Evolutionary conservation across 2,329 filamentous ascomycete genomes (phyloP), one percentile per base, ranked within the genome.

Genomic region (Claviceps spartinae): DNA sequence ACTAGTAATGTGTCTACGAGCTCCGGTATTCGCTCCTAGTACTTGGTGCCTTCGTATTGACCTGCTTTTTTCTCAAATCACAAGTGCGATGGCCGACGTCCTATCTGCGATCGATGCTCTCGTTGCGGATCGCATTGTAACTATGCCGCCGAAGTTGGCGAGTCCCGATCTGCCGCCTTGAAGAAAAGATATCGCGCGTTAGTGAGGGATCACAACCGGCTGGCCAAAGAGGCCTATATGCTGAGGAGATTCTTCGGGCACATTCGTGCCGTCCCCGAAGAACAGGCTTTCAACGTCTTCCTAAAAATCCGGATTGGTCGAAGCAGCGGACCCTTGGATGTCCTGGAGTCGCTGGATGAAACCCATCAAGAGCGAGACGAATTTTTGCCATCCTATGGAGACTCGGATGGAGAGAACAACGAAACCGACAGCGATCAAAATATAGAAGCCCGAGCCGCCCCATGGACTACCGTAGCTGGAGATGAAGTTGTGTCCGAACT

Each of bases 61-160:
- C 44, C 8, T 43, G 5, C 18, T 50, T 34, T 44, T 36, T 4
- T 41, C 5, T 49, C 18, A 51, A 18, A 18, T 18, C 18, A 18
- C 18, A 18, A 53, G 52, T 53, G 52, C 38, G 52, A 50, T 50
- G 52, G 52, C 11, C 43, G 45, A 48, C 43, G 52, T 37, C 52
- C 52, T 14, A 18, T 46, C 11, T 53, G 52, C 44, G 48, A 50
- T 18, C 48, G 52, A 26, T 53, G 52, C 52, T 34, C 30, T 14
- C 48, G 52, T 7, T 38, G 44, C 38, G 44, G 44, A 13, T 37
- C 52, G n/a, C 24, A 36, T 4, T 53, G 52, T 45, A 49, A 42
- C 7, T 53, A 53, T 41, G 52, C 50, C 38, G 52, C 52, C 34
- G 52, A 50, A 13, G 37, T 50, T 16, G 52, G 52, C 43, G 52